Base-by-base conservation (phyloP, 1,139 yeast genomes). In the Taphrina populina region DNA sequence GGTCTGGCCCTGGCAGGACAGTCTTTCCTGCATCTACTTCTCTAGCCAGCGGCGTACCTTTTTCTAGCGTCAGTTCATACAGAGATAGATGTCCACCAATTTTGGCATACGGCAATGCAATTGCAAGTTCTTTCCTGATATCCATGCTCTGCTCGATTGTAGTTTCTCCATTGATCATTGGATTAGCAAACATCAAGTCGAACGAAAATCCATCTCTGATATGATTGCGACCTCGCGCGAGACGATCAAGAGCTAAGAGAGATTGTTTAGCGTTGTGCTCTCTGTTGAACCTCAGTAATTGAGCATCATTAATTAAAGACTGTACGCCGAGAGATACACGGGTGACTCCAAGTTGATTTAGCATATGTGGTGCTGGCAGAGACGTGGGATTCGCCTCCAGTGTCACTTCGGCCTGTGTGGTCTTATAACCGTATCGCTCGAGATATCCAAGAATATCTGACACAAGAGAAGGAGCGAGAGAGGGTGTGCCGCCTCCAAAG, bases 311-410 rank as follows among this genome's bases (percentile, higher is more conserved):
- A 4, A 36, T 6, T 23, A 52, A 32, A n/a, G 51, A 52, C 29
- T 52, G 56, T 5, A 52, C 43, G 4, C 56, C 56, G 10, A 52
- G 49, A 4, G 49, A 40, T 13, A 52, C 36, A 3, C 56, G 34
- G 2, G 56, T 52, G n/a, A 52, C 49, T 1, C 56, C 56, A 3
- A 32, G 15, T 3, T 33, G 29, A 2, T 29, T 19, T 4, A 40
- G 36, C 3, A 19, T n/a, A 8, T 24, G 19, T 13, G 41, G n/a
- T 11, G 34, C 44, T 4, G 56, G 56, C 36, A 52, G 23, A 10
- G 49, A 52, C 4, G 56, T 30, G n/a, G 56, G 56, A n/a, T 52
- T 52, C 15, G 56, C 56, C 35, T 52, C 56, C 21, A 52, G 29
- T 10, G 56, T 52, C 29, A 52, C 36, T 26, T 52, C 56, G 3